A percentile compares a stretch with the other conserved stretches of the same genome.
These are phyloP conservation scores for Annona cherimola DNA, from an alignment of 164 flowering plant genomes.

Conservation along the genomic window DNA sequence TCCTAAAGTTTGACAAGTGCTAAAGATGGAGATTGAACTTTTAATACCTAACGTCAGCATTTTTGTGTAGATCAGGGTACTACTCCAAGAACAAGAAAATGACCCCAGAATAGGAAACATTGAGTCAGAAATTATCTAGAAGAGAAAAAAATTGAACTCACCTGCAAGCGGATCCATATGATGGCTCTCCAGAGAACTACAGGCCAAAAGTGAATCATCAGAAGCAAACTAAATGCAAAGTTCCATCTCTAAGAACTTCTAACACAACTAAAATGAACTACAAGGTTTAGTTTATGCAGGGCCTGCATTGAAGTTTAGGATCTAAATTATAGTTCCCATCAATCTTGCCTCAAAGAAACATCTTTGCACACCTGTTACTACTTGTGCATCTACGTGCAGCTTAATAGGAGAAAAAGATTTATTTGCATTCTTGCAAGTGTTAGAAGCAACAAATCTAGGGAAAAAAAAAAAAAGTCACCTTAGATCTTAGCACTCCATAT, in stretches of 20 bases:
- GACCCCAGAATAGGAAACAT: background rate
- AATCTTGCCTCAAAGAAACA: no score
- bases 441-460: background rate
- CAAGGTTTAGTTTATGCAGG: no score
- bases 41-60: background rate
- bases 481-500: constrained; percentile 8
- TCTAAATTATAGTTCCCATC: no score
- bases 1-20: background rate
- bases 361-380: no score
- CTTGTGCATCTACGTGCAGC: background rate
- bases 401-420: background rate
- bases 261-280: background rate
- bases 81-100: background rate
- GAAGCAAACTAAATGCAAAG: background rate
- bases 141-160: background rate
- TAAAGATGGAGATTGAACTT: background rate
- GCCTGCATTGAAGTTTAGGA: no score
- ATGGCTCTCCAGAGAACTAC: constrained; percentile 13
- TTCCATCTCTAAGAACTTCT: background rate
- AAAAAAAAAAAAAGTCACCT: constrained; percentile 3
- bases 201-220: background rate
- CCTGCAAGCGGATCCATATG: constrained; percentile 13
- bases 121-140: background rate
- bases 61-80: background rate
- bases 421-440: background rate